Evolutionary conservation across 73 alveolate species (phyloP).

Genomic region (Effrenium voratum): DNA sequence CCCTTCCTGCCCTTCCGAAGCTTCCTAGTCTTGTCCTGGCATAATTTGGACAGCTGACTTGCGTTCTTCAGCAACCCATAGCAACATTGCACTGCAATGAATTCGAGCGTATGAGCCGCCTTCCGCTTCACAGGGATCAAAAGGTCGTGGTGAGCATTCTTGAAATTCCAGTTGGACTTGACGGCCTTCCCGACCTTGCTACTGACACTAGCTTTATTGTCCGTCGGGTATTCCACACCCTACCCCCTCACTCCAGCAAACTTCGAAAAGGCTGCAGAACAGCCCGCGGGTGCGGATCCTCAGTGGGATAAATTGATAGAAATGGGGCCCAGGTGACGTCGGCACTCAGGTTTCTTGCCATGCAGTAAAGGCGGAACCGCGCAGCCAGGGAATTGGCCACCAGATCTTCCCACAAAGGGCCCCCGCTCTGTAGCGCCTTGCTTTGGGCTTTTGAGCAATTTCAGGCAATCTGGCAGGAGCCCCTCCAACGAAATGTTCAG

Average conservation of each 20-base stretch:
- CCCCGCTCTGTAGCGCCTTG: constrained; percentile 37
- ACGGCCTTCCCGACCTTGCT: constrained; percentile 46
- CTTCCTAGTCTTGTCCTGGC: constrained; percentile 62
- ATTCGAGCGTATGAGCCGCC: neutral
- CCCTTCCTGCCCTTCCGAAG: neutral
- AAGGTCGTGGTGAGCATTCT: constrained; percentile 65
- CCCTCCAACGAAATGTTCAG: constrained; percentile 23
- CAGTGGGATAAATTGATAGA: constrained; percentile 35
- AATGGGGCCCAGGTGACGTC: constrained; percentile 47
- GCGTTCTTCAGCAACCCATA: constrained; percentile 22
- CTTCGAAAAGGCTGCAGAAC: constrained; percentile 30
- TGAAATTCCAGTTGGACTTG: constrained; percentile 6
- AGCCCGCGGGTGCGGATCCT: neutral
- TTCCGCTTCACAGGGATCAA: constrained; percentile 44
- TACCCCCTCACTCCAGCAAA: constrained; percentile 79
- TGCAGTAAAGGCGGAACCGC: constrained; percentile 35
- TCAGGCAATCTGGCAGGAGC: constrained; percentile 33
- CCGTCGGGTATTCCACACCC: constrained; percentile 42
- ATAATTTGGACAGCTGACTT: constrained; percentile 5
- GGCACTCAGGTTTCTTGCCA: neutral
- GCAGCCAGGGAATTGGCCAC: constrained; percentile 54
- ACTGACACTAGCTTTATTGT: constrained; percentile 32
- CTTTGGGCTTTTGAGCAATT: neutral
- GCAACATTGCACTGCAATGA: constrained; percentile 59
- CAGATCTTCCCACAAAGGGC: constrained; percentile 57